Evolutionary conservation across 495 filamentous ascomycete genomes (phyloP), one percentile per base, ranked within the genome.

Genomic region (Aspergillus olivimuriae): DNA sequence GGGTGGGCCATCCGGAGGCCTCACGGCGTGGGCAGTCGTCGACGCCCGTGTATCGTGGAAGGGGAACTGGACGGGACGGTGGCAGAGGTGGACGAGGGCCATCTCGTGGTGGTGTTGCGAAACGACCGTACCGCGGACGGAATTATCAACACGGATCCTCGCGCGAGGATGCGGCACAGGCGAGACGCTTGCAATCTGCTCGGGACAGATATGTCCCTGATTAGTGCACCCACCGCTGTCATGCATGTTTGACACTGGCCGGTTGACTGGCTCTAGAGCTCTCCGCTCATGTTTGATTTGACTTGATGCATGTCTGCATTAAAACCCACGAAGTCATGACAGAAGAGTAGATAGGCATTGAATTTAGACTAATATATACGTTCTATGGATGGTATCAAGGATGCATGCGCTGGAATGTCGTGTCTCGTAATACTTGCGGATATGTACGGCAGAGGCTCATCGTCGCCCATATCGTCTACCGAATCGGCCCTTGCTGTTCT

Each of bases 381-480:
- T 26, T 52, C 50, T 50, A 42, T 47, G 48, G 44, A 53, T 55
- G 56, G 56, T 59, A 59, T 59, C 50, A 50, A 6, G 5, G 24
- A 24, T n/a, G 14, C 33, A 34, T 47, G 23, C 20, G 50, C 55
- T 58, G 48, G 48, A 57, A 28, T 28, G 26, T 68, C 66, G 52
- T 69, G 26, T 46, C 38, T 56, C 63, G 56, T 51, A 56, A 57
- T n/a, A 46, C n/a, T 18, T 40, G 19, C 22, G 4, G 34, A 28
- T 35, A 16, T 39, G 17, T 21, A 52, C 10, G 30, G 28, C 24
- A 19, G 15, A 2, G 15, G 15, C 32, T 43, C 59, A 75, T 53
- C 66, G 62, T 45, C 65, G 59, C 21, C 74, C 57, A 53, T 74
- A 77, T 30, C 69, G 72, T 14, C 73, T 60, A 4, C 49, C 59